Evolutionary conservation across 805 yeast species (phyloP).

Genomic region (Wickerhamomyces ciferrii): DNA sequence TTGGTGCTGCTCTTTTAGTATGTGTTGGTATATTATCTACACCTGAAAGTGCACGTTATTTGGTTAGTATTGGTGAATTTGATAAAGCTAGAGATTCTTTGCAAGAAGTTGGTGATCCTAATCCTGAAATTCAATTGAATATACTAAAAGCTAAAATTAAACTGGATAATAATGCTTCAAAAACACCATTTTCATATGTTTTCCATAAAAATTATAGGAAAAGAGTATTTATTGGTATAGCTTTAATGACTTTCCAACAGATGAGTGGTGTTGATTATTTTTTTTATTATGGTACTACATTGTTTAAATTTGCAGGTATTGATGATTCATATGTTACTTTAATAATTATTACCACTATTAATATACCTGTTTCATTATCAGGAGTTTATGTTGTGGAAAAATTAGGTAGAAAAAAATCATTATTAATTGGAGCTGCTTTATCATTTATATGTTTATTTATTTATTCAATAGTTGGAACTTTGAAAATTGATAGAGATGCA

Average conservation of each 20-base stretch:
- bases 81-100: constrained; percentile 52
- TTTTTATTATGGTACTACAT: constrained; percentile 59
- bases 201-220: constrained; percentile 3
- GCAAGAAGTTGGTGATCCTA: constrained; percentile 39
- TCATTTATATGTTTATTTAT: constrained; percentile 49
- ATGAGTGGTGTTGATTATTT: constrained; percentile 64
- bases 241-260: constrained; percentile 57
- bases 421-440: constrained; percentile 37
- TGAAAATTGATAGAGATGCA: constrained; percentile 29
- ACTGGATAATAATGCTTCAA: constrained; percentile 27
- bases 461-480: constrained; percentile 41
- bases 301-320: constrained; percentile 50
- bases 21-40: constrained; percentile 54
- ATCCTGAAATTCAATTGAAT: constrained; percentile 24
- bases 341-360: constrained; percentile 48
- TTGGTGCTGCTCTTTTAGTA: constrained; percentile 38
- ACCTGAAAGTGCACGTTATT: constrained; percentile 67
- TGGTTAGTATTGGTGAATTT: constrained; percentile 40
- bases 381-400: constrained; percentile 44
- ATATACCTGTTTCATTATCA: constrained; percentile 44
- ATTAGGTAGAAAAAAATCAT: constrained; percentile 38
- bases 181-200: neutral
- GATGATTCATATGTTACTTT: constrained; percentile 49
- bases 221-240: constrained; percentile 49
- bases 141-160: constrained; percentile 4